These are phyloP conservation scores for Lignosus rhinocerotis DNA, from an alignment of 1,284 basidiomycete genomes.

Conservation along the genomic window DNA sequence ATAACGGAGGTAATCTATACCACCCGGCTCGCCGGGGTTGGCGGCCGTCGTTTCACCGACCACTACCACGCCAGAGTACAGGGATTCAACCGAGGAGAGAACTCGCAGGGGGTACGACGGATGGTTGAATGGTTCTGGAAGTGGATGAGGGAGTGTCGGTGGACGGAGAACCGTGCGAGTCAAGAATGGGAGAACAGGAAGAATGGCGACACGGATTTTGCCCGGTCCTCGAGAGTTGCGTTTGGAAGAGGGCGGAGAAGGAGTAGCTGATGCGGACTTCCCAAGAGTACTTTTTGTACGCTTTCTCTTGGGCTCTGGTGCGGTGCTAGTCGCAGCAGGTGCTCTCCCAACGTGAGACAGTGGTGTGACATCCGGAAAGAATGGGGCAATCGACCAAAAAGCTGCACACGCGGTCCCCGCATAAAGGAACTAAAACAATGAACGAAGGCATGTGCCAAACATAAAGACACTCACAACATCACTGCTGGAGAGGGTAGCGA, in stretches of 20 bases:
- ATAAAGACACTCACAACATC: slow-evolving; percentile 22
- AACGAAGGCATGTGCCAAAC: not conserved
- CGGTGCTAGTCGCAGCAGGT: not conserved
- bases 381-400: slow-evolving; percentile 23
- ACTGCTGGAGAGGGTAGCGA: slow-evolving; percentile 16
- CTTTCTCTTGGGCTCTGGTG: slow-evolving; percentile 16
- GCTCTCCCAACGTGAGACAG: slow-evolving; percentile 1
- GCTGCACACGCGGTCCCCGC: slow-evolving; percentile 14
- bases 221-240: slow-evolving; percentile 17
- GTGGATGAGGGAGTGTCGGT: slow-evolving; percentile 57
- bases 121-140: slow-evolving; percentile 52
- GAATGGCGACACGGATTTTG: slow-evolving; percentile 37
- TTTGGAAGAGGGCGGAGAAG: slow-evolving; percentile 9
- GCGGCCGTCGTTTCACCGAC: slow-evolving; percentile 71
- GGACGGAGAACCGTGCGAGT: slow-evolving; percentile 42
- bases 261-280: slow-evolving; percentile 9
- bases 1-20: slow-evolving; percentile 66
- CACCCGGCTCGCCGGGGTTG: slow-evolving; percentile 30
- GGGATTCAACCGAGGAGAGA: slow-evolving; percentile 67
- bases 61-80: slow-evolving; percentile 72
- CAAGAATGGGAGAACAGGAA: slow-evolving; percentile 39
- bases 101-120: slow-evolving; percentile 62
- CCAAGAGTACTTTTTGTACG: slow-evolving; percentile 15
- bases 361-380: slow-evolving; percentile 10
- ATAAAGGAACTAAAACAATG: slow-evolving; percentile 18